Evolutionary conservation across 495 filamentous ascomycete genomes (phyloP).

Genomic region (Lophium mytilinum): DNA sequence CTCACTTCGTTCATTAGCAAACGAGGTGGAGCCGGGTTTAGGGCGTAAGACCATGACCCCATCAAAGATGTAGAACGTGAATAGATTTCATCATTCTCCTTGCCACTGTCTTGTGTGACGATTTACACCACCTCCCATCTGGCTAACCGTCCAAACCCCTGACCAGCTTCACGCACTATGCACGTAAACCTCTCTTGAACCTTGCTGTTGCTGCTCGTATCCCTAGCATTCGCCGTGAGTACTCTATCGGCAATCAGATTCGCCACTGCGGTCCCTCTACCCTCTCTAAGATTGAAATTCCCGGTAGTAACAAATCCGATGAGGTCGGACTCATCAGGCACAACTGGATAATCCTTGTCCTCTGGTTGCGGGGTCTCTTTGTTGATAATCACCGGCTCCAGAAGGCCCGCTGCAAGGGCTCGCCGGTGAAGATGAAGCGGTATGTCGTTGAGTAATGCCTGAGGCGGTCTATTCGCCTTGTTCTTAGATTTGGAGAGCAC

Average conservation of each 20-base stretch:
- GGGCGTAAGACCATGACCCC: no score
- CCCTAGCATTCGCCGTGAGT: background rate
- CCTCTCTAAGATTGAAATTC: constrained; percentile 71
- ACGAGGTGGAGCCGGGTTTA: no score
- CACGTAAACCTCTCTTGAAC: constrained; percentile 47
- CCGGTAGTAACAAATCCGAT: constrained; percentile 91
- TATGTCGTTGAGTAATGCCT: constrained; percentile 18
- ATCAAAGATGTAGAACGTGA: no score
- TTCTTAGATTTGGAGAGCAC: background rate
- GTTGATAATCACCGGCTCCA: constrained; percentile 12
- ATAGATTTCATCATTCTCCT: no score
- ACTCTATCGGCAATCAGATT: constrained; percentile 57
- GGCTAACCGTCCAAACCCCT: constrained; percentile 66
- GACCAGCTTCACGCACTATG: constrained; percentile 72
- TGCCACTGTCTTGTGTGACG: no score
- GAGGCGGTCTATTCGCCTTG: background rate
- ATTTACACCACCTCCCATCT: constrained; percentile 53
- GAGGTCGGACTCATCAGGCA: constrained; percentile 67
- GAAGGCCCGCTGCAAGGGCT: constrained; percentile 34
- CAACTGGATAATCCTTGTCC: constrained; percentile 49
- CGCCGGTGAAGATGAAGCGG: constrained; percentile 12
- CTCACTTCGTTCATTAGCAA: no score
- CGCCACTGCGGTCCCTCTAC: constrained; percentile 68
- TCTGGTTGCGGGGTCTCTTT: constrained; percentile 30
- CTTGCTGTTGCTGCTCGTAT: constrained; percentile 24